Conservation (phyloP, 768 basidiomycete species). For the Podaxis pistillaris region DNA sequence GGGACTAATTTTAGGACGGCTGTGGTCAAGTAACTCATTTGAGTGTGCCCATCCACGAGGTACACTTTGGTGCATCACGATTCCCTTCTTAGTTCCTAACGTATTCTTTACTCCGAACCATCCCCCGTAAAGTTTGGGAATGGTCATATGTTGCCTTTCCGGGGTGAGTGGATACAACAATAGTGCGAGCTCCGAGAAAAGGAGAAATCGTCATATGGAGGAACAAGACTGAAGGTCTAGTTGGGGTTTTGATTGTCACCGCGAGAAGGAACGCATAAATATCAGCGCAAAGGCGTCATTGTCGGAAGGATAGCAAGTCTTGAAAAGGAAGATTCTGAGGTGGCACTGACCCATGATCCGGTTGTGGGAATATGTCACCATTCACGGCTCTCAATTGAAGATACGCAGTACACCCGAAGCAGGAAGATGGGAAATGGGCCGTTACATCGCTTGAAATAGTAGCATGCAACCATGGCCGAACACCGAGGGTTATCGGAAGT, state of each 20-base stretch:
- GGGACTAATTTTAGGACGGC: background rate
- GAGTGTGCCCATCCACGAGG: background rate
- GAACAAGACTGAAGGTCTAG: too few species aligned
- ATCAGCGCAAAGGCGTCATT: background rate
- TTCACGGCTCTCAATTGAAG: background rate
- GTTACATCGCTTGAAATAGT: background rate
- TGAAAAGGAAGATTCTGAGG: background rate
- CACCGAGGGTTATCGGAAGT: background rate
- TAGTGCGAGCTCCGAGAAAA: too few species aligned
- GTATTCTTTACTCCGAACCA: background rate
- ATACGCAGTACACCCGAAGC: background rate
- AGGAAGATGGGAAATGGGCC: background rate
- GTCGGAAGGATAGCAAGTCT: background rate
- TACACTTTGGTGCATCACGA: background rate
- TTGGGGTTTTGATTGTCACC: background rate
- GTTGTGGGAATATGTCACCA: background rate
- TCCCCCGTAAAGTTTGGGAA: too few species aligned
- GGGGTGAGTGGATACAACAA: too few species aligned
- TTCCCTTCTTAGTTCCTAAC: background rate
- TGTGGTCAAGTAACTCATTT: background rate
- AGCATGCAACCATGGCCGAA: background rate
- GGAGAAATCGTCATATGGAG: too few species aligned
- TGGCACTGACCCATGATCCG: background rate
- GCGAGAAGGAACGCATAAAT: background rate
- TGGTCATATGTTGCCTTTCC: too few species aligned